Percentiles rank a stretch among this genome's conserved stretches.
phyloP scores from a whole-genome alignment of 495 filamentous ascomycete species.

The Aspergillus sparsus region DNA sequence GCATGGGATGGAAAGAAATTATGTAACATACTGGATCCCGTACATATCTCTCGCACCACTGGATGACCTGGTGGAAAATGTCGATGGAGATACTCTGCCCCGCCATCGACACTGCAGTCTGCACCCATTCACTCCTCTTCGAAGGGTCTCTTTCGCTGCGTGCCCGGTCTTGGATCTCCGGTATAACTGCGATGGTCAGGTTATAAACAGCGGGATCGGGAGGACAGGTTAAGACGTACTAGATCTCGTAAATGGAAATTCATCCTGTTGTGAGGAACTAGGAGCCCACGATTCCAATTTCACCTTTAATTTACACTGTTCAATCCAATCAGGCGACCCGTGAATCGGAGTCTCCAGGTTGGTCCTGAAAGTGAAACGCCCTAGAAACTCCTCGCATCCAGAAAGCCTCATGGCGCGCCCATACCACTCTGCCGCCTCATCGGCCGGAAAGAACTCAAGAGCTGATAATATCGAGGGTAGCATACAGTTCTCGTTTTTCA shows the following conservation, averaged over 20 bases:
- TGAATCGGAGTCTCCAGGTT: background rate
- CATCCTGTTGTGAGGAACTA: background rate
- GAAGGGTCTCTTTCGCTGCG: background rate
- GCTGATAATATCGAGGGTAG: background rate
- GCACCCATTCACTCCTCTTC: background rate
- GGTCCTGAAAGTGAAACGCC: too few relatives aligned
- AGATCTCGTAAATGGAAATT: background rate
- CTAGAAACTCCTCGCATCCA: background rate
- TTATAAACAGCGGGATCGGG: background rate
- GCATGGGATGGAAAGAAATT: background rate
- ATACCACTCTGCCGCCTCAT: background rate
- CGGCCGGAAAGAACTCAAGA: background rate
- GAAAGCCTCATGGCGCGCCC: background rate
- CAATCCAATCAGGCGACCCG: background rate
- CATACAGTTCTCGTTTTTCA: background rate
- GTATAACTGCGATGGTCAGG: background rate
- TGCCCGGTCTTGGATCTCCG: background rate
- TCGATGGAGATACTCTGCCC: background rate
- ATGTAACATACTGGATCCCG: background rate
- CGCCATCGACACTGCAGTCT: background rate
- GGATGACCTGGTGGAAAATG: background rate
- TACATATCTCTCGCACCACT: background rate
- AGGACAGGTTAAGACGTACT: background rate
- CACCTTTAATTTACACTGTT: background rate
- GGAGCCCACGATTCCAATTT: background rate